Evolutionary conservation across 345 rosid species (phyloP).

Genomic region (Ceriops decandra): DNA sequence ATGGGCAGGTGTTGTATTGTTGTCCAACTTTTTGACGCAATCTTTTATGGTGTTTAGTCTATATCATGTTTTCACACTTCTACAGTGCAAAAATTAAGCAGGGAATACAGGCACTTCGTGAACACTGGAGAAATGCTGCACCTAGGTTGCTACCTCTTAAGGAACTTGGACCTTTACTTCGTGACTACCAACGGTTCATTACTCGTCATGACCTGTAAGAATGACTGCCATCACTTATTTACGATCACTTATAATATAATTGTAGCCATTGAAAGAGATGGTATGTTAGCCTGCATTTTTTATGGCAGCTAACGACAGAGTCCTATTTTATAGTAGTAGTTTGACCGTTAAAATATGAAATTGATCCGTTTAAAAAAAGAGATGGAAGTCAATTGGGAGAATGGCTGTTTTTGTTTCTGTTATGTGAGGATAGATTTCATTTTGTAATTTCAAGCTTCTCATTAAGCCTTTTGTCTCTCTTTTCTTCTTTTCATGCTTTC

Average conservation of each 20-base stretch:
- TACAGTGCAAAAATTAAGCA: slow-evolving; percentile 27
- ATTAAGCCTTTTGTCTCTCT: neutral
- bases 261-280: no score
- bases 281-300: no score
- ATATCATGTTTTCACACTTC: slow-evolving; percentile 12
- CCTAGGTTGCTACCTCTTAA: slow-evolving; percentile 53
- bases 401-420: no score
- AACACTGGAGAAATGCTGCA: slow-evolving; percentile 66
- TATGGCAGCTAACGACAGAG: no score
- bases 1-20: slow-evolving; percentile 37
- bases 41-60: slow-evolving; percentile 14
- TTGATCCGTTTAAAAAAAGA: no score
- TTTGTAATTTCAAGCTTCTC: neutral
- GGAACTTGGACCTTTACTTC: slow-evolving; percentile 82
- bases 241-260: no score
- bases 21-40: slow-evolving; percentile 22
- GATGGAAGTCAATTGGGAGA: no score
- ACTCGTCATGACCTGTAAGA: slow-evolving; percentile 56
- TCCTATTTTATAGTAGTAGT: no score
- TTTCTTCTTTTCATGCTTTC: neutral
- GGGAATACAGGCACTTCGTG: slow-evolving; percentile 63
- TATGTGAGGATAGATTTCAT: neutral
- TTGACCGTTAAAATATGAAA: no score
- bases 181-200: slow-evolving; percentile 80
- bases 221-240: neutral